Conservation (phyloP, 768 basidiomycete genomes). For the Phlebiopsis flavidoalba region DNA sequence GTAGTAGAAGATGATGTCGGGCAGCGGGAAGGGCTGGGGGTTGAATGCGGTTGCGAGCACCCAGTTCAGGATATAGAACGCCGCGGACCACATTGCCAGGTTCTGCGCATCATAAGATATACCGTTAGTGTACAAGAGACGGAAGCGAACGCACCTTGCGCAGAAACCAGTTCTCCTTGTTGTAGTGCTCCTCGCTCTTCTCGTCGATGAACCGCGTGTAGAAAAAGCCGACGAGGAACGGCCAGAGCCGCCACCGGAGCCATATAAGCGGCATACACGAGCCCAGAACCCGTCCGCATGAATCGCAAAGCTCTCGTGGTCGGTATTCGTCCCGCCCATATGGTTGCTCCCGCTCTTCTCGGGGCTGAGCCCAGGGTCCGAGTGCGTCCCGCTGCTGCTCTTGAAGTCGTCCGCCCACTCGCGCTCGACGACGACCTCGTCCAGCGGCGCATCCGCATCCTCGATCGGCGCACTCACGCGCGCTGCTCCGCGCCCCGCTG, state of each 20-base stretch:
- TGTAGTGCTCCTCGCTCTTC: constrained; percentile 45
- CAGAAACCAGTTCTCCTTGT: constrained; percentile 69
- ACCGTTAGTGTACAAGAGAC: neutral
- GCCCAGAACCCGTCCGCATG: constrained; percentile 33
- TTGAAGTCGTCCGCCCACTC: constrained; percentile 58
- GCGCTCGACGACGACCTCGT: constrained; percentile 75
- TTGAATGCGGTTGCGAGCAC: constrained; percentile 51
- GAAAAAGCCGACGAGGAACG: constrained; percentile 52
- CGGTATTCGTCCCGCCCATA: constrained; percentile 32
- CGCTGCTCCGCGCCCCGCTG: constrained; percentile 30
- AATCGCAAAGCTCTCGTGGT: constrained; percentile 28
- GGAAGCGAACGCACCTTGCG: constrained; percentile 39
- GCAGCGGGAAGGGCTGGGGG: constrained; percentile 34
- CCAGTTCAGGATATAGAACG: constrained; percentile 70
- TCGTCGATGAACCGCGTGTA: constrained; percentile 54
- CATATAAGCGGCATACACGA: constrained; percentile 31
- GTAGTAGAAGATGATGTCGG: constrained; percentile 62
- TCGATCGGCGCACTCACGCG: constrained; percentile 17
- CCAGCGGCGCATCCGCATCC: constrained; percentile 40
- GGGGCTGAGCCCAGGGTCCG: constrained; percentile 43
- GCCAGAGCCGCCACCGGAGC: constrained; percentile 57
- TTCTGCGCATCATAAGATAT: constrained; percentile 23
- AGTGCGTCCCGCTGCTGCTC: constrained; percentile 37
- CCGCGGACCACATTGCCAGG: constrained; percentile 55
- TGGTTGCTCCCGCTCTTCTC: constrained; percentile 43